Conservation (phyloP, 768 basidiomycete species). For the Hebeloma cylindrosporum region DNA sequence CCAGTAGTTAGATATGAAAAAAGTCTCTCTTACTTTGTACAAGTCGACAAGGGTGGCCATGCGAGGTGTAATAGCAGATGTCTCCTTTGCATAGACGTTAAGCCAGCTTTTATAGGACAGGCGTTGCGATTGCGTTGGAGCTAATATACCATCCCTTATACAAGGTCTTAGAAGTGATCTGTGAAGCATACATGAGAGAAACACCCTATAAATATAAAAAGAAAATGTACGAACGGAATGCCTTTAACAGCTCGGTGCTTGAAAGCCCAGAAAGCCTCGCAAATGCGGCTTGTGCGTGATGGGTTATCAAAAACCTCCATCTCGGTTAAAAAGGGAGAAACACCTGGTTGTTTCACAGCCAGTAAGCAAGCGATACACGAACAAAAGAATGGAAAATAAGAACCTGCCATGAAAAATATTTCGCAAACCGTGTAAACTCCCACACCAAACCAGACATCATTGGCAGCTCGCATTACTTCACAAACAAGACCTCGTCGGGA, state of each 20-base stretch:
- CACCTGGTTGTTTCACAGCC: no score
- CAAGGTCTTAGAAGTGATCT: conserved; percentile 1
- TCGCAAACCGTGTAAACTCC: conserved; percentile 24
- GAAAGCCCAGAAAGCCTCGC: conserved; percentile 19
- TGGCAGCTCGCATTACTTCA: conserved; percentile 9
- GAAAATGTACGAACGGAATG: conserved; percentile 9
- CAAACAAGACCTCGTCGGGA: conserved; percentile 4
- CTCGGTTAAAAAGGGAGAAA: conserved; percentile 19
- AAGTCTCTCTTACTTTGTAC: conserved; percentile 15
- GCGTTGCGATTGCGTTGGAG: conserved; percentile 12
- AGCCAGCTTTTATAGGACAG: conserved; percentile 21
- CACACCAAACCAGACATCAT: conserved; percentile 16
- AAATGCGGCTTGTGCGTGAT: conserved; percentile 19
- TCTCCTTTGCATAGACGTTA: conserved; percentile 21
- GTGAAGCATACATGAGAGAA: background rate
- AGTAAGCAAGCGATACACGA: background rate
- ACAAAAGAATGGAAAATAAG: background rate
- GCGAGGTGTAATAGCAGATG: background rate
- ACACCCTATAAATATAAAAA: background rate
- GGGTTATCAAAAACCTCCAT: conserved; percentile 22
- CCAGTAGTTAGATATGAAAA: background rate
- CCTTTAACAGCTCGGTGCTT: conserved; percentile 6
- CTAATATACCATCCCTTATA: conserved; percentile 8
- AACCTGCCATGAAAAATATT: conserved; percentile 22
- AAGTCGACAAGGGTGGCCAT: conserved; percentile 14